Evolutionary conservation across 2,329 filamentous ascomycete species (phyloP).

Genomic region (Colletotrichum spinosum): DNA sequence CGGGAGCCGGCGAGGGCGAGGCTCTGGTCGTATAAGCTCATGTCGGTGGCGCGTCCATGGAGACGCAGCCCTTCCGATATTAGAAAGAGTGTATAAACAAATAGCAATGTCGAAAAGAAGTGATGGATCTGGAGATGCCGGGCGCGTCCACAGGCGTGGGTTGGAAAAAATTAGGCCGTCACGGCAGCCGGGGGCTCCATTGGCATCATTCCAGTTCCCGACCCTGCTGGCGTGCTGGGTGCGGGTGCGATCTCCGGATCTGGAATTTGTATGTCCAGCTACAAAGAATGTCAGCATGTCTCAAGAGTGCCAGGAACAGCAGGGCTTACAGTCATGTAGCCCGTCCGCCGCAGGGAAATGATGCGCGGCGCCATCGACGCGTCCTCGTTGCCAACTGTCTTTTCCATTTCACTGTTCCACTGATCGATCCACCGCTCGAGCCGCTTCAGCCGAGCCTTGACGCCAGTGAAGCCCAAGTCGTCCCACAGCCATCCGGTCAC

Average conservation of each 20-base stretch:
- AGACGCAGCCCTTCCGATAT: conserved; percentile 21
- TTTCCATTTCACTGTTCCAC: conserved; percentile 83
- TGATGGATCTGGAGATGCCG: neutral
- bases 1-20: conserved; percentile 27
- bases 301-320: neutral
- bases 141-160: neutral
- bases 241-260: conserved; percentile 77
- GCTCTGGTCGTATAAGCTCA: conserved; percentile 33
- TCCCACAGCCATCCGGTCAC: conserved; percentile 96
- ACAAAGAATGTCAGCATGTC: conserved; percentile 40
- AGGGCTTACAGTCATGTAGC: conserved; percentile 81
- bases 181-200: conserved; percentile 31
- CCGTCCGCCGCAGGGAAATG: conserved; percentile 82
- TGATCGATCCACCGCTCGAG: conserved; percentile 86
- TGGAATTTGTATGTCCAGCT: conserved; percentile 85
- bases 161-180: conserved; percentile 20
- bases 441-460: conserved; percentile 76
- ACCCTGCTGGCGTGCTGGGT: conserved; percentile 51
- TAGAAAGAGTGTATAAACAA: conserved; percentile 35
- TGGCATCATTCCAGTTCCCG: conserved; percentile 21
- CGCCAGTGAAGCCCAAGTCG: conserved; percentile 80
- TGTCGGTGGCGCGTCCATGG: conserved; percentile 23
- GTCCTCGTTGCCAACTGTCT: conserved; percentile 63
- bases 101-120: conserved; percentile 26
- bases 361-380: conserved; percentile 73